Conservation (phyloP, 768 basidiomycete genomes). For the Auriscalpium orientale region DNA sequence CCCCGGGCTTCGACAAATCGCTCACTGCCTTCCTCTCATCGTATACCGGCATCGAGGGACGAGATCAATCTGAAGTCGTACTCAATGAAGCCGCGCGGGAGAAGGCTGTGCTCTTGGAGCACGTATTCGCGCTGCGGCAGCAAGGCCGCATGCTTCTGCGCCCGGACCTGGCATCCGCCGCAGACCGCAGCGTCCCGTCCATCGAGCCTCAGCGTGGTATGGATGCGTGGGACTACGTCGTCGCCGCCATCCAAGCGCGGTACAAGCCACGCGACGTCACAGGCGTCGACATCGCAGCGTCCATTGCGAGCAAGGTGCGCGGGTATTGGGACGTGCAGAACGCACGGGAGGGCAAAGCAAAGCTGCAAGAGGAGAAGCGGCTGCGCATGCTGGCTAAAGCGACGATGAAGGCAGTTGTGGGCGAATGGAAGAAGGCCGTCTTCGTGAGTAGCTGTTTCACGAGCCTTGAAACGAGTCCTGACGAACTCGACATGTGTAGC, state of each 20-base stretch:
- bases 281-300: slow-evolving; percentile 39
- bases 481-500: slow-evolving; percentile 31
- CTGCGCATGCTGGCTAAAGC: slow-evolving; percentile 61
- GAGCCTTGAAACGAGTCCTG: no score
- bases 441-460: slow-evolving; percentile 42
- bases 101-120: slow-evolving; percentile 38
- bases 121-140: slow-evolving; percentile 34
- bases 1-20: slow-evolving; percentile 34
- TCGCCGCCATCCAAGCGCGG: slow-evolving; percentile 35
- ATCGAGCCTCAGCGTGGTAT: slow-evolving; percentile 19
- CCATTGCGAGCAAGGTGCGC: slow-evolving; percentile 58
- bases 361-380: slow-evolving; percentile 57
- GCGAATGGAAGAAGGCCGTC: slow-evolving; percentile 86
- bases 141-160: slow-evolving; percentile 41
- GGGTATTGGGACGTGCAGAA: slow-evolving; percentile 70
- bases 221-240: slow-evolving; percentile 55
- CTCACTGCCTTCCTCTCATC: slow-evolving; percentile 28
- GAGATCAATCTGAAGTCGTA: slow-evolving; percentile 35
- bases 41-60: slow-evolving; percentile 46
- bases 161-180: slow-evolving; percentile 25
- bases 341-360: slow-evolving; percentile 52
- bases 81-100: slow-evolving; percentile 30
- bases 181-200: slow-evolving; percentile 6
- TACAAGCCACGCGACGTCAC: slow-evolving; percentile 19
- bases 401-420: slow-evolving; percentile 59